phyloP scores from a whole-genome alignment of 2,329 filamentous ascomycete genomes.

The Drechslerella dactyloides region DNA sequence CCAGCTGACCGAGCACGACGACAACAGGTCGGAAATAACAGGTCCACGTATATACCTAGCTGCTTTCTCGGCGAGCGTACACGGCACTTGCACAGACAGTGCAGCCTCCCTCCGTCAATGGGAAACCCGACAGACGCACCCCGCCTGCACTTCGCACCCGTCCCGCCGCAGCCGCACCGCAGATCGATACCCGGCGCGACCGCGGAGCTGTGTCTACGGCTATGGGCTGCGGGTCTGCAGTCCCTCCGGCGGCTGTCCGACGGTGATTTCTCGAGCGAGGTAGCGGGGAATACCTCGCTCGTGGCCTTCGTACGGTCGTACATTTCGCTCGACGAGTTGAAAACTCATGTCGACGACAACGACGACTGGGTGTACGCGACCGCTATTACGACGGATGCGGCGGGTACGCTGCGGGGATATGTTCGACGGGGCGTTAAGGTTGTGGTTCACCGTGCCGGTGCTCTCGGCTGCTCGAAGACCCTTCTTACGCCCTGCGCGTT shows the following conservation, averaged over 20 bases:
- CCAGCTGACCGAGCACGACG: no score
- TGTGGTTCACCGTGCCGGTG: constrained; percentile 15
- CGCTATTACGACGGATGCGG: neutral
- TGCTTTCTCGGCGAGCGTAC: no score
- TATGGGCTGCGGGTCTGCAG: neutral
- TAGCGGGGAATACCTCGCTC: neutral
- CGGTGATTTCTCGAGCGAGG: neutral
- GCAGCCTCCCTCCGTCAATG: neutral
- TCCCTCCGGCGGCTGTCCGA: neutral
- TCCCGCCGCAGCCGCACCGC: neutral
- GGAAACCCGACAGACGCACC: neutral
- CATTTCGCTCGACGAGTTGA: neutral
- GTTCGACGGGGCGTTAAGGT: constrained; percentile 16
- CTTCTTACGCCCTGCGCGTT: neutral
- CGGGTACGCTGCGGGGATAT: neutral
- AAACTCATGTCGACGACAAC: neutral
- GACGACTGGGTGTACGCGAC: constrained; percentile 40
- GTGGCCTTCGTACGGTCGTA: neutral
- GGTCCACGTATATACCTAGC: no score
- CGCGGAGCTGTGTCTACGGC: neutral
- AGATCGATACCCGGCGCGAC: neutral
- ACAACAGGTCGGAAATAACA: no score
- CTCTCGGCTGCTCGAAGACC: neutral
- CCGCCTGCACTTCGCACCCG: constrained; percentile 1
- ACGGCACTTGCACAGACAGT: no score